A percentile compares a stretch with the other conserved stretches of the same genome.
These are phyloP conservation scores for Trichoderma sp. DNA, from an alignment of 2,329 filamentous ascomycete genomes.

Conservation along the genomic window DNA sequence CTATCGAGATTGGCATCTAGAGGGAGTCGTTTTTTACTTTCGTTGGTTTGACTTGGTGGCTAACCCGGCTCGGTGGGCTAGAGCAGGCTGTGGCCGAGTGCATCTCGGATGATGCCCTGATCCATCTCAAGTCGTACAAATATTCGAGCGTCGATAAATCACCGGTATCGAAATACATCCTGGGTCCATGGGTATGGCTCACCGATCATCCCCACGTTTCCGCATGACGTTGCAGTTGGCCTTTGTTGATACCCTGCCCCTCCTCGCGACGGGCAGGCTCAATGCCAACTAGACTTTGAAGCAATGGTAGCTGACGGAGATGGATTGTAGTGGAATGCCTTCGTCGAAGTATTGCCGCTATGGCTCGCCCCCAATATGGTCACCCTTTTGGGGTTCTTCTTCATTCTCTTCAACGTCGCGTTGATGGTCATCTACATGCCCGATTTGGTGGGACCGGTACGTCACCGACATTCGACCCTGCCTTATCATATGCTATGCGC, in stretches of 20 bases:
- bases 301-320: conserved; percentile 17
- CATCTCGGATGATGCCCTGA: conserved; percentile 84
- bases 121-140: conserved; percentile 92
- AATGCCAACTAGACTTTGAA: neutral
- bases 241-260: neutral
- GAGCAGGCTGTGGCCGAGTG: conserved; percentile 62
- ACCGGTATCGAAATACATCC: conserved; percentile 85
- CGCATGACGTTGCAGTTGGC: conserved; percentile 6
- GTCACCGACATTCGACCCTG: conserved; percentile 31
- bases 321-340: conserved; percentile 81
- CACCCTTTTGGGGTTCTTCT: conserved; percentile 90
- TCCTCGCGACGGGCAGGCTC: neutral
- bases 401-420: conserved; percentile 81
- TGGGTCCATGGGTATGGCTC: conserved; percentile 82
- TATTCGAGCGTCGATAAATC: conserved; percentile 98
- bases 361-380: conserved; percentile 99
- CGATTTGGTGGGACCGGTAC: conserved; percentile 83
- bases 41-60: neutral
- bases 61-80: conserved; percentile 21
- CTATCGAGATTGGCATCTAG: conserved; percentile 10
- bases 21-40: neutral
- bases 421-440: conserved; percentile 77
- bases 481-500: neutral
- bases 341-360: conserved; percentile 85
- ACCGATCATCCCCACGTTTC: neutral